Base-by-base conservation (phyloP, 2,329 filamentous ascomycete genomes). In the Sporothrix luriei region DNA sequence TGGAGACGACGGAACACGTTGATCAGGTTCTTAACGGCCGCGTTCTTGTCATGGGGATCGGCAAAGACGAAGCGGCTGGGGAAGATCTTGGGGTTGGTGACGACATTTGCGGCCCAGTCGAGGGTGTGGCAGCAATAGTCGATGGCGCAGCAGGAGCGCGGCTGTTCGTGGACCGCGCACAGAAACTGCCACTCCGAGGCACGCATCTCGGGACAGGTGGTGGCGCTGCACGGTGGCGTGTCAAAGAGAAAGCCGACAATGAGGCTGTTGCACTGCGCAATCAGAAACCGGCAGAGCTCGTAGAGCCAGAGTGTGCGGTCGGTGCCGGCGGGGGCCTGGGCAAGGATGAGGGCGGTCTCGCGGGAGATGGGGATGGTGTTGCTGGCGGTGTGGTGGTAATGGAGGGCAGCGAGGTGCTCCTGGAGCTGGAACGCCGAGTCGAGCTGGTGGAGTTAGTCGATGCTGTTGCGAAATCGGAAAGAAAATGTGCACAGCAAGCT, bases 101-200 rank as follows among this genome's bases (percentile, higher is more conserved):
- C 89, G 24, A 94, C 91, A 76, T 96, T 97, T 70, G 93, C 94
- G 2, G 95, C 95, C 93, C 94, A 98, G 81, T 99, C 95, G 55
- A 99, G 89, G 0, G 95, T 99, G 78, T 99, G 95, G 79, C 94
- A 98, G 85, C 94, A 97, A 82, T 99, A 99, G 81, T 99, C 95
- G 77, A 99, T 97, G 66, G 95, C 95, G 80, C 94, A 97, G 83
- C 95, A 99, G 76, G 91, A 92, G 82, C 98, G 98, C 64, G 95
- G 95, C 65, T 93, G 91, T 77, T 98, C 94, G 78, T 99, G 95
- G 3, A 98, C 95, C 66, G 95, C 95, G 82, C 95, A 99, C 62
- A 99, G 88, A 77, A 98, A 99, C 81, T 99, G 95, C 95, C 95
- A 99, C 82, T 99, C 94, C 40, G 92, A 95, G 2, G 95, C 95